Evolutionary conservation across 148 eudicot species (phyloP), one percentile per base, ranked within the genome.

Genomic region (Diospyros lotus): DNA sequence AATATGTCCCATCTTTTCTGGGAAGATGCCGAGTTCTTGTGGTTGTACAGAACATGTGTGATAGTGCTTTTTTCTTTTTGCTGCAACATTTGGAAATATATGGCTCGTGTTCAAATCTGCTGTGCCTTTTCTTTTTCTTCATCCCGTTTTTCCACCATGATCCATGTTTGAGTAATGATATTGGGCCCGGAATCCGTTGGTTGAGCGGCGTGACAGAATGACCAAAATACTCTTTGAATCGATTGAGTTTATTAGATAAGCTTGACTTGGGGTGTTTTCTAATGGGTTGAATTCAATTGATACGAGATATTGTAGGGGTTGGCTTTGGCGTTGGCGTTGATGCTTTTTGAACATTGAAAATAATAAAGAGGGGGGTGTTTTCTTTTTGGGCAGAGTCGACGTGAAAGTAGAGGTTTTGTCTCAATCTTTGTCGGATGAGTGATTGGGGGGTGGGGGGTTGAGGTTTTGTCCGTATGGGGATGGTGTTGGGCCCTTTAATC

Each of bases 391-490:
- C 15, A 41, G 66, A 66, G 64, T 43, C n/a, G 55, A 11, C 15
- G 12, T 28, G 39, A 14, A 43, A 55, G 53, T 10, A 60, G 75
- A 52, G 63, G 63, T 39, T 69, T 64, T 62, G 78, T 77, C 74
- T 9, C 79, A 70, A 69, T 77, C 80, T 73, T 73, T 73, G 77
- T 81, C 75, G 73, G 75, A 70, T 71, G 42, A 58, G 64, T 50
- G 46, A 51, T 71, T 28, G 28, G 28, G 28, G 28, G 28, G 28
- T 28, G 28, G 28, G 28, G 73, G 83, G 18, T 63, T 80, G 65
- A 58, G 12, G 28, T 63, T 80, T 80, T 76, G 82, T 75, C 76
- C 68, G 54, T 60, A 5, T 68, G 6, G 48, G 58, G 58, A 7
- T 41, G 75, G 58, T 58, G 65, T 60, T 45, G 43, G 55, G 56